Evolutionary conservation across 768 basidiomycete species (phyloP).

Genomic region (Mycena leptocephala): DNA sequence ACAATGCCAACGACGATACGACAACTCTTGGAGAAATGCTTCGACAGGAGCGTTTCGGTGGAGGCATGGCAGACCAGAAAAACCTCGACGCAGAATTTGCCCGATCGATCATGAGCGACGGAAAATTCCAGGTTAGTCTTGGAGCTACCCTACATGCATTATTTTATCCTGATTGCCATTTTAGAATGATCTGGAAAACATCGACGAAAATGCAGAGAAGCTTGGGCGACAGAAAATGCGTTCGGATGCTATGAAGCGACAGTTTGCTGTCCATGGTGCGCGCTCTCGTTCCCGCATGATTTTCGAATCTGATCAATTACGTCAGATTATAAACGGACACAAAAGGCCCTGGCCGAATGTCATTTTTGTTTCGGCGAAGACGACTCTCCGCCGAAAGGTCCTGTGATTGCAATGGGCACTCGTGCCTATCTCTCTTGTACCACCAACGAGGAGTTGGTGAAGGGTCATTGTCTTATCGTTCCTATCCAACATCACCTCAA

Average conservation of each 20-base stretch:
- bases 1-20: slow-evolving; percentile 93
- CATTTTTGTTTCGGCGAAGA: slow-evolving; percentile 95
- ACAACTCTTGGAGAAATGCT: slow-evolving; percentile 92
- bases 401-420: slow-evolving; percentile 92
- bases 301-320: background rate
- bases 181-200: slow-evolving; percentile 92
- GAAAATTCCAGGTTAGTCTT: slow-evolving; percentile 82
- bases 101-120: slow-evolving; percentile 88
- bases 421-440: slow-evolving; percentile 94
- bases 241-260: slow-evolving; percentile 95
- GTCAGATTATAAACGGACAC: slow-evolving; percentile 94
- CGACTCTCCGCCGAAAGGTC: slow-evolving; percentile 89
- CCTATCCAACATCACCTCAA: slow-evolving; percentile 95
- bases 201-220: slow-evolving; percentile 97
- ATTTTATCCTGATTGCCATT: background rate
- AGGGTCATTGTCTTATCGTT: slow-evolving; percentile 95
- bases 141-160: background rate
- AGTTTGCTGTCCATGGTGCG: slow-evolving; percentile 95
- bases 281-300: slow-evolving; percentile 11
- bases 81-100: slow-evolving; percentile 93
- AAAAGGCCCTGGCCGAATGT: slow-evolving; percentile 90
- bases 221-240: slow-evolving; percentile 96
- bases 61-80: slow-evolving; percentile 93
- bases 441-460: slow-evolving; percentile 87
- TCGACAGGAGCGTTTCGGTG: slow-evolving; percentile 92